A percentile compares a stretch with the other conserved stretches of the same genome.
Conservation (phyloP, 2,329 filamentous ascomycete species). For the Albophoma yamanashiensis region DNA sequence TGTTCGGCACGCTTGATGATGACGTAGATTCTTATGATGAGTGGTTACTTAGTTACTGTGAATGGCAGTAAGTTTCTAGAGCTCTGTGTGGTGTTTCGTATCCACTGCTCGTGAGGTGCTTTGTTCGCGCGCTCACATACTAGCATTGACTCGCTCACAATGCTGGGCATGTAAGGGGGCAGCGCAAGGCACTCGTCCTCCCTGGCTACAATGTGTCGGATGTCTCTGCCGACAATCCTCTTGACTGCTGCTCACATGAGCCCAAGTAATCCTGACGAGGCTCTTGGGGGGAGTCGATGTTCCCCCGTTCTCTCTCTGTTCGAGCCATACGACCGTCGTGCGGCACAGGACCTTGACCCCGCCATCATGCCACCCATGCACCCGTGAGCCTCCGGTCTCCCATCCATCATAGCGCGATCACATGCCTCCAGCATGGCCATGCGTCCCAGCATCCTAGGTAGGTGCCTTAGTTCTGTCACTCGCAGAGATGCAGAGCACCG, state of each 20-base stretch:
- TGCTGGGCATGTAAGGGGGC: not conserved
- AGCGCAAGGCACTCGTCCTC: not conserved
- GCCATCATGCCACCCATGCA: not conserved
- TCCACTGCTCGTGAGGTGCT: not conserved
- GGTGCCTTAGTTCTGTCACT: no score
- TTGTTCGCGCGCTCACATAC: not conserved
- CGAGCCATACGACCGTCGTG: not conserved
- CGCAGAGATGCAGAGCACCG: not conserved
- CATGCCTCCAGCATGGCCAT: not conserved
- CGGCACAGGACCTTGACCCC: not conserved
- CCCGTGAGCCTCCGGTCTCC: not conserved
- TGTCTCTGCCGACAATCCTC: not conserved
- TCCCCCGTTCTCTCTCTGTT: not conserved
- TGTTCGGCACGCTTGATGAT: constrained; percentile 4
- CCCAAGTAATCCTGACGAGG: not conserved
- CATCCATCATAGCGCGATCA: not conserved
- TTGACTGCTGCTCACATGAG: not conserved
- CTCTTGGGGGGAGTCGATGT: not conserved
- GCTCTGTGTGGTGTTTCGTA: not conserved
- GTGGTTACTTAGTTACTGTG: constrained; percentile 9
- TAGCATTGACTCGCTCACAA: not conserved
- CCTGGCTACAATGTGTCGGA: not conserved
- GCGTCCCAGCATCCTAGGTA: not conserved
- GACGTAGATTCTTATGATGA: constrained; percentile 15
- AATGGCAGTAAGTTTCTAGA: not conserved